Base-by-base conservation (phyloP, 768 basidiomycete species). In the Chlorophyllum brunneum region DNA sequence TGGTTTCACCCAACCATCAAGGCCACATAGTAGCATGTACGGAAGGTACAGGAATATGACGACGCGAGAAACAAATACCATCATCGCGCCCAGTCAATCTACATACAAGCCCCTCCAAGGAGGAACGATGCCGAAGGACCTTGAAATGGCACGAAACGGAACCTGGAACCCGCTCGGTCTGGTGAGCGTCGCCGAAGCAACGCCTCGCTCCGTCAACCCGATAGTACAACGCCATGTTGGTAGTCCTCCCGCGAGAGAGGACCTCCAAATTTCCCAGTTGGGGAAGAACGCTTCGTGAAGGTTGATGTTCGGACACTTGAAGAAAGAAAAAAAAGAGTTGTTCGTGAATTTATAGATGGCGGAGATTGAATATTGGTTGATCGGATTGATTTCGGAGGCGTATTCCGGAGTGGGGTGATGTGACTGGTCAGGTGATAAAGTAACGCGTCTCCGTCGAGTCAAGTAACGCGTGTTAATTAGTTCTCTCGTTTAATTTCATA, bases 1-100 rank as follows among this genome's bases (percentile, higher is more conserved):
- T 88, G 86, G 86, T 86, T 85, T 86, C 60, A 81, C 84, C 81
- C 77, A 68, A 82, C 86, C 82, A 83, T 86, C 84, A 87, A 79
- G 57, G 84, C 79, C 78, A 86, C 86, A 78, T 86, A 85, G 82
- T 85, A 73, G 76, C 85, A 73, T 59, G 70, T 86, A 84, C 84
- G 80, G 85, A 73, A 81, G 79, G 81, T 83, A 75, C 73, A 85
- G 84, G 82, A 86, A 88, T 87, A 88, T 88, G 79, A 85, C 81
- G 82, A 81, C 76, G 73, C 78, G 60, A 59, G 64, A 55, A 58
- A 65, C 63, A 56, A 63, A 67, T 66, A 64, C 64, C 69, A 68
- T 63, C 57, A 57, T n/a, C 11, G 33, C 16, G 27, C 26, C 51
- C 36, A 53, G 44, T 36, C 51, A 53, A 53, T 53, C 51, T 53